Conservation (phyloP, 768 basidiomycete genomes). For the Russula griseocarnosa region DNA sequence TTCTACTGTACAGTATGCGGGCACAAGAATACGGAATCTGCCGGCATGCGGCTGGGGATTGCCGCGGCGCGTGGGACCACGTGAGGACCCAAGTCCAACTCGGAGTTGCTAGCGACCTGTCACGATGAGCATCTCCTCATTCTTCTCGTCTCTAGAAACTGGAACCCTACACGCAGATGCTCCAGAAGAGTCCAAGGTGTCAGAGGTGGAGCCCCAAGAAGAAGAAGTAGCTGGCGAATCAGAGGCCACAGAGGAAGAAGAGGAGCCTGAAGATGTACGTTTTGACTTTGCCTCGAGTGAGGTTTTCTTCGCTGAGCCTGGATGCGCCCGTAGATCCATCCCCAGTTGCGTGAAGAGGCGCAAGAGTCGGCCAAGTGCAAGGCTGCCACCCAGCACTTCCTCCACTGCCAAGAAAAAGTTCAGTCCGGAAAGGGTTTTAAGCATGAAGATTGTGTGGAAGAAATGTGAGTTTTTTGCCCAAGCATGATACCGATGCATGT, state of each 20-base stretch:
- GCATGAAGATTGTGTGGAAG: slow-evolving; percentile 90
- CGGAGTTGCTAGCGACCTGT: neutral
- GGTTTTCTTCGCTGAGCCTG: neutral
- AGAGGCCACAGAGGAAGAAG: slow-evolving; percentile 45
- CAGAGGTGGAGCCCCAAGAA: slow-evolving; percentile 39
- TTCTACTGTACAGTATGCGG: too few species aligned
- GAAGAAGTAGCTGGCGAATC: slow-evolving; percentile 39
- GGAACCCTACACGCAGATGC: slow-evolving; percentile 43
- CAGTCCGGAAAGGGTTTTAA: slow-evolving; percentile 77
- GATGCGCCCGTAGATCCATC: slow-evolving; percentile 49
- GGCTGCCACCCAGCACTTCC: slow-evolving; percentile 72
- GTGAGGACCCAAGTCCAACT: neutral
- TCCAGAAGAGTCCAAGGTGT: slow-evolving; percentile 34
- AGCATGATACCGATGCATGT: neutral
- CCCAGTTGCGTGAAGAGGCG: slow-evolving; percentile 72
- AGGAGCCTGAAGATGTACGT: slow-evolving; percentile 82
- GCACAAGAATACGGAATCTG: neutral
- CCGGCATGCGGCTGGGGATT: neutral
- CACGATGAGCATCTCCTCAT: slow-evolving; percentile 42
- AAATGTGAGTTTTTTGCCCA: slow-evolving; percentile 55
- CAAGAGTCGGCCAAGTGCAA: slow-evolving; percentile 62
- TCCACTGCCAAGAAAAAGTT: slow-evolving; percentile 88
- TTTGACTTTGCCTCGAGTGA: too few species aligned
- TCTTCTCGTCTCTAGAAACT: slow-evolving; percentile 42
- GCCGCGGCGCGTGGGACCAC: neutral